These are phyloP conservation scores for Yarrowia yakushimensis DNA, from an alignment of 805 yeast genomes.

Conservation along the genomic window DNA sequence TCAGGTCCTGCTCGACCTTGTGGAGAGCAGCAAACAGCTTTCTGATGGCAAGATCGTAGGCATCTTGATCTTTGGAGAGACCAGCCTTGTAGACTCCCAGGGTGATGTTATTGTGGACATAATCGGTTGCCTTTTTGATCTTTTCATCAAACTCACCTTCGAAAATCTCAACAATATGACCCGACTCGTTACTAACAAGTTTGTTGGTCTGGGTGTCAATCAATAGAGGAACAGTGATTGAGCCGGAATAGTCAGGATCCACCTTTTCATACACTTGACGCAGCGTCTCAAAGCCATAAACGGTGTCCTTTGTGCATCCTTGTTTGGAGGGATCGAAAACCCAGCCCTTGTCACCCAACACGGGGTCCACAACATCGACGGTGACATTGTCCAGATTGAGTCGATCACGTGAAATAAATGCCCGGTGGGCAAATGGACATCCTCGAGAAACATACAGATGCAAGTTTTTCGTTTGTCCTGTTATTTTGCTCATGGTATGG, in stretches of 20 bases:
- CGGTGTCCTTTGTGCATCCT: conserved; percentile 52
- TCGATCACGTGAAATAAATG: conserved; percentile 64
- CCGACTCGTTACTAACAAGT: conserved; percentile 86
- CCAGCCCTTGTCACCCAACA: conserved; percentile 87
- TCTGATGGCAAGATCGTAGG: conserved; percentile 64
- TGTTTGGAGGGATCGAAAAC: conserved; percentile 58
- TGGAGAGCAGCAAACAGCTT: conserved; percentile 65
- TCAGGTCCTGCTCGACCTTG: conserved; percentile 60
- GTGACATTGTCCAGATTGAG: conserved; percentile 59
- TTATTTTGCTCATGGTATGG: background rate
- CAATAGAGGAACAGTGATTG: conserved; percentile 88
- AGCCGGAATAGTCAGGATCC: conserved; percentile 68
- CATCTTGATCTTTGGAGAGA: conserved; percentile 78
- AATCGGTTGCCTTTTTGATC: conserved; percentile 48
- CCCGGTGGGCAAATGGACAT: conserved; percentile 96
- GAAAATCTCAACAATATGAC: conserved; percentile 64
- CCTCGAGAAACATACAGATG: conserved; percentile 69
- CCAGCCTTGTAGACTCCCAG: conserved; percentile 93
- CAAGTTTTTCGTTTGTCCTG: background rate
- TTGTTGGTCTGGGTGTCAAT: conserved; percentile 83
- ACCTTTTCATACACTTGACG: conserved; percentile 72
- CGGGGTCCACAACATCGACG: conserved; percentile 82
- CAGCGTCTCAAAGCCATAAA: conserved; percentile 57
- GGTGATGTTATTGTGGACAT: conserved; percentile 81
- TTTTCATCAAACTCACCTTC: conserved; percentile 58